phyloP scores from a whole-genome alignment of 1,139 yeast species.

The Debaryomyces sp. region DNA sequence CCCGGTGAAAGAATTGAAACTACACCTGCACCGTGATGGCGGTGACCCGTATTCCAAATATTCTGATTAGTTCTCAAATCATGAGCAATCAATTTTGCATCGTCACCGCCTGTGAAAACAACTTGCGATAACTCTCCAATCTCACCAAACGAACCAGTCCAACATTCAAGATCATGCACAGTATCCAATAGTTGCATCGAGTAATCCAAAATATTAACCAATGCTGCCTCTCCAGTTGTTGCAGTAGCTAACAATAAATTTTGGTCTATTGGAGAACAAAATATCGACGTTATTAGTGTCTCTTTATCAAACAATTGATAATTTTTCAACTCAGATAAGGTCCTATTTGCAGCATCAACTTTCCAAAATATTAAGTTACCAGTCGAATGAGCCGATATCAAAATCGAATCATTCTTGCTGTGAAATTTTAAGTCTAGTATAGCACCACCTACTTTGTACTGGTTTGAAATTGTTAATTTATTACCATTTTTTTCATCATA shows the following conservation, averaged over 20 bases:
- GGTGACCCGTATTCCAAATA: slow-evolving; percentile 57
- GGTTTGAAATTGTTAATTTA: slow-evolving; percentile 22
- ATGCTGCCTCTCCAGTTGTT: slow-evolving; percentile 57
- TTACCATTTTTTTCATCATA: slow-evolving; percentile 19
- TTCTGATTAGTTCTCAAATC: slow-evolving; percentile 55
- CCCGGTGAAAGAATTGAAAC: slow-evolving; percentile 67
- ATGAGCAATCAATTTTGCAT: slow-evolving; percentile 72
- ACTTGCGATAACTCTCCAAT: slow-evolving; percentile 55
- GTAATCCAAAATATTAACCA: slow-evolving; percentile 28
- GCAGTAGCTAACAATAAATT: slow-evolving; percentile 50
- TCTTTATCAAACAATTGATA: slow-evolving; percentile 49
- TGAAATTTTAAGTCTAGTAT: slow-evolving; percentile 73
- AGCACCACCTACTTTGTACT: slow-evolving; percentile 55
- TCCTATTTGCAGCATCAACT: slow-evolving; percentile 19
- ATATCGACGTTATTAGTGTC: slow-evolving; percentile 65
- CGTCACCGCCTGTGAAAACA: slow-evolving; percentile 91
- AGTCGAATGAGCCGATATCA: slow-evolving; percentile 77
- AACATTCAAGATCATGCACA: slow-evolving; percentile 75
- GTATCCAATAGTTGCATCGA: slow-evolving; percentile 21
- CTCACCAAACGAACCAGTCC: slow-evolving; percentile 83
- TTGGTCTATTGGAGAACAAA: slow-evolving; percentile 50
- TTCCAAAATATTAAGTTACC: slow-evolving; percentile 75
- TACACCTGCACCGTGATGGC: slow-evolving; percentile 84
- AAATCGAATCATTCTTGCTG: slow-evolving; percentile 49
- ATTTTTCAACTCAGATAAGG: slow-evolving; percentile 17